These are phyloP conservation scores for Tetrastigma voinierianum DNA, from an alignment of 164 flowering plant species.

Conservation along the genomic window DNA sequence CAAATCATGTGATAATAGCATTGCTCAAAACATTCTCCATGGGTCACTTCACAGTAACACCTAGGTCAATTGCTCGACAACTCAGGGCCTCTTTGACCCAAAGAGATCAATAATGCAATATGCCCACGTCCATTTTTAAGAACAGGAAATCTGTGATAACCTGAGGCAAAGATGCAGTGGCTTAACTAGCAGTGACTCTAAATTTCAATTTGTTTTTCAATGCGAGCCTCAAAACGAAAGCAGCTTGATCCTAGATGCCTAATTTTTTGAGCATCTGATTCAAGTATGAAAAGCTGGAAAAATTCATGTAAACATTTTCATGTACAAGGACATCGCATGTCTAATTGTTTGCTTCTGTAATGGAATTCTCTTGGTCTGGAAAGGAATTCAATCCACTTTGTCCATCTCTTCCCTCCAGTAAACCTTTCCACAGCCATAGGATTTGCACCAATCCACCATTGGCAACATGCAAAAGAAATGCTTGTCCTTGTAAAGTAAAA, in stretches of 20 bases:
- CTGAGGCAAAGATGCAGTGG: too few species aligned
- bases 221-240: background rate
- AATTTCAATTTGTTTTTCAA: background rate
- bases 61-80: background rate
- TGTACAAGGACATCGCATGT: background rate
- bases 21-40: too few species aligned
- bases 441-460: slow-evolving; percentile 74
- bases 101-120: too few species aligned
- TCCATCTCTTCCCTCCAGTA: slow-evolving; percentile 12
- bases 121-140: background rate
- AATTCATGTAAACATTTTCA: too few species aligned
- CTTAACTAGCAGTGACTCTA: background rate
- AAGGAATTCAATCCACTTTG: background rate
- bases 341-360: background rate
- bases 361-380: background rate
- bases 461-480: slow-evolving; percentile 51
- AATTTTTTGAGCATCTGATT: background rate
- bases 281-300: background rate
- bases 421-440: slow-evolving; percentile 50
- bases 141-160: background rate
- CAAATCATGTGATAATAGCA: too few species aligned
- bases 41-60: too few species aligned
- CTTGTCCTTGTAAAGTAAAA: slow-evolving; percentile 15
- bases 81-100: too few species aligned
- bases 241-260: background rate